A percentile compares a stretch with the other conserved stretches of the same genome.
phyloP scores from a whole-genome alignment of 805 yeast species.

The Lachancea dasiensis region DNA sequence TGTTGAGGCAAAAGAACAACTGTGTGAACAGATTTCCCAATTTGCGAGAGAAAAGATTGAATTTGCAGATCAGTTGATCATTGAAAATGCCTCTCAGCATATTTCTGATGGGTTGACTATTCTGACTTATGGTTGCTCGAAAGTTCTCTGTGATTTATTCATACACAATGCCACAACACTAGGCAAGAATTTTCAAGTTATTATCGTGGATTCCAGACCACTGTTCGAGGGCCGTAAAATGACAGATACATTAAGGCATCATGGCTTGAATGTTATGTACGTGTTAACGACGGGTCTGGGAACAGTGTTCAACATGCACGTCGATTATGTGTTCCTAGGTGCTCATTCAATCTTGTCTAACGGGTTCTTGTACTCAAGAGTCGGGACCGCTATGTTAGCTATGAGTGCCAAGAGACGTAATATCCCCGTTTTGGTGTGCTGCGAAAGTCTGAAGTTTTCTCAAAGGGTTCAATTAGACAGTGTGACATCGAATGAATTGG shows the following conservation, averaged over 20 bases:
- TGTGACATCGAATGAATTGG: conserved; percentile 89
- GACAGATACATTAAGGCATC: conserved; percentile 54
- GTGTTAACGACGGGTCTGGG: conserved; percentile 74
- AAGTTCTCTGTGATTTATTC: conserved; percentile 71
- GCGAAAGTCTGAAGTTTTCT: conserved; percentile 90
- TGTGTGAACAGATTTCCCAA: conserved; percentile 65
- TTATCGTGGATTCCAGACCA: conserved; percentile 90
- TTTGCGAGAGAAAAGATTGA: conserved; percentile 83
- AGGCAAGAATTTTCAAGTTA: conserved; percentile 68
- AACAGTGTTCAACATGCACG: conserved; percentile 68
- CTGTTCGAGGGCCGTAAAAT: conserved; percentile 85
- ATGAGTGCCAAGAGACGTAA: conserved; percentile 84
- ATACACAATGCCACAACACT: conserved; percentile 56
- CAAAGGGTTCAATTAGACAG: conserved; percentile 95
- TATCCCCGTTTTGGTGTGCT: conserved; percentile 91
- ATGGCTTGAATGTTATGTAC: conserved; percentile 66
- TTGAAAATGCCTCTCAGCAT: conserved; percentile 71
- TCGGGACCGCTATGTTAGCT: conserved; percentile 90
- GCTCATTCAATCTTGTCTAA: conserved; percentile 97
- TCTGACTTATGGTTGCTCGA: conserved; percentile 82
- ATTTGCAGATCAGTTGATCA: conserved; percentile 75
- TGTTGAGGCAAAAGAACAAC: conserved; percentile 53
- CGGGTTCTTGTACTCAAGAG: conserved; percentile 88
- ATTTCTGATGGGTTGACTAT: conserved; percentile 72
- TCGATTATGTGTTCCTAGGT: conserved; percentile 87